Conservation (phyloP, 768 basidiomycete species). For the Jaapia argillacea region DNA sequence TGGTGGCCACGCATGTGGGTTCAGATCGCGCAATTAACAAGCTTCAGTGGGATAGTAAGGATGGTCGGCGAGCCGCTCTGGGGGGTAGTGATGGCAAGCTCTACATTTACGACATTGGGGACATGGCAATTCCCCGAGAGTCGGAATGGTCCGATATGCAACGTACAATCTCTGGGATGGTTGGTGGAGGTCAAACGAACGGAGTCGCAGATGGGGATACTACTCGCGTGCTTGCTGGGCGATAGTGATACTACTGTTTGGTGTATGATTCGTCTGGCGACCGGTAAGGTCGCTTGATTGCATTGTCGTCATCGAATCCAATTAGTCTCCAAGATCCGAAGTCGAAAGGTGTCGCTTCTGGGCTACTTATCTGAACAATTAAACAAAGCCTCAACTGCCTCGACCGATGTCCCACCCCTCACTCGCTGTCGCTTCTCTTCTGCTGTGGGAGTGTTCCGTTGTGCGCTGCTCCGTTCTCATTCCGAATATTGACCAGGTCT, state of each 20-base stretch:
- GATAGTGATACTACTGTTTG: conserved; percentile 15
- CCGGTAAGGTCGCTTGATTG: no score
- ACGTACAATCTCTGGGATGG: conserved; percentile 68
- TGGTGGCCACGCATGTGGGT: conserved; percentile 77
- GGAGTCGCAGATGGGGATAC: conserved; percentile 18
- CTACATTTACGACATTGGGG: conserved; percentile 93
- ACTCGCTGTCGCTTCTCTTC: no score
- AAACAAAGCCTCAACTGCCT: no score
- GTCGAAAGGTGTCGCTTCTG: no score
- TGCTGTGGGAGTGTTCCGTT: no score
- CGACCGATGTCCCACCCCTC: no score
- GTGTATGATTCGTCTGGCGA: no score
- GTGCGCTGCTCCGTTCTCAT: no score
- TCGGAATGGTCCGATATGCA: conserved; percentile 92
- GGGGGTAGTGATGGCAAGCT: conserved; percentile 89
- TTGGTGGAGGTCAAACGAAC: conserved; percentile 33
- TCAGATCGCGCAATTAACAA: conserved; percentile 88
- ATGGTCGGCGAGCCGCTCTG: conserved; percentile 81
- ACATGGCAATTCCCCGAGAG: conserved; percentile 81
- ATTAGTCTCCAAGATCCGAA: no score
- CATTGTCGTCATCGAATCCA: no score
- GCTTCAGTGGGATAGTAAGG: conserved; percentile 88
- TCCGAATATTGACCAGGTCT: no score
- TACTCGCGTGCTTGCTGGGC: conserved; percentile 24
- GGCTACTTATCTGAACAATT: no score